Conservation (phyloP, 139 green algal genomes). For the Micromonas pusilla region DNA sequence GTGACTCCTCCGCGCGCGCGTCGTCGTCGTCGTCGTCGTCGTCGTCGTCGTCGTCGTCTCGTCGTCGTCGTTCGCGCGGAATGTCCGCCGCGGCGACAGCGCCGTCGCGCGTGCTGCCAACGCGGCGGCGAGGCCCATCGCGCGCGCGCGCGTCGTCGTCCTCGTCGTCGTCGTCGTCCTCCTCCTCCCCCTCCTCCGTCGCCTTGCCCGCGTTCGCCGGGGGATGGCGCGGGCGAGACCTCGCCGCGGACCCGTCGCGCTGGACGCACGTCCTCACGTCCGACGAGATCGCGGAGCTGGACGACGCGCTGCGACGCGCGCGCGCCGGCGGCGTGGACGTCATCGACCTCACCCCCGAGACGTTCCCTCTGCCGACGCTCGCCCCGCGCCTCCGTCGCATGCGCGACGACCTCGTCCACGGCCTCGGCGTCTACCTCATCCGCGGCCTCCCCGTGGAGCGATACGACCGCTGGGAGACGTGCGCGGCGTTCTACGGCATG, state of each 20-base stretch:
- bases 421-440: constrained; percentile 7
- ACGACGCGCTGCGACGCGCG: background rate
- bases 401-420: constrained; percentile 10
- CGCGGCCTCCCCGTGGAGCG: constrained; percentile 3
- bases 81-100: background rate
- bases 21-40: background rate
- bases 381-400: background rate
- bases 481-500: constrained; percentile 17
- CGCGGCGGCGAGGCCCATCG: background rate
- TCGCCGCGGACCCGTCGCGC: background rate
- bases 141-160: background rate
- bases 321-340: background rate
- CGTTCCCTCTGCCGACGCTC: constrained; percentile 19
- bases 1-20: background rate
- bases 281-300: constrained; percentile 13
- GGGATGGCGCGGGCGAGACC: constrained; percentile 8
- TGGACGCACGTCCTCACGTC: constrained; percentile 14
- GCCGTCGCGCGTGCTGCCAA: background rate
- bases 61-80: background rate
- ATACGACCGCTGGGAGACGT: constrained; percentile 15
- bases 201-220: background rate
- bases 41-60: background rate
- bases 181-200: background rate
- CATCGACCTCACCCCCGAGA: background rate
- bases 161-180: constrained; percentile 6